Evolutionary conservation across 345 rosid species (phyloP).

Genomic region (Microcos paniculata): DNA sequence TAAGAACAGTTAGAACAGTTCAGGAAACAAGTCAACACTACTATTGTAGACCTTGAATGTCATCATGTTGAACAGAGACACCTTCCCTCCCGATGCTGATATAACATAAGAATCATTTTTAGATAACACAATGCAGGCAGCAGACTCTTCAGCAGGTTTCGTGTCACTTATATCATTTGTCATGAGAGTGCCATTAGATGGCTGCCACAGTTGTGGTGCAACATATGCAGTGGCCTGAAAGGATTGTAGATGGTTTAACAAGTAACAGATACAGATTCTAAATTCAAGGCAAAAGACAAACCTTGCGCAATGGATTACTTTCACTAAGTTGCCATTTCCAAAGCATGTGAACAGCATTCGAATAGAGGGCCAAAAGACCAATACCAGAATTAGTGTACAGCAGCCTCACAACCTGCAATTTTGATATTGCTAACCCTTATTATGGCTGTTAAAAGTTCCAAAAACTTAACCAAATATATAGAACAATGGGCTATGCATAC

Average conservation of each 20-base stretch:
- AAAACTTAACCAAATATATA: not conserved
- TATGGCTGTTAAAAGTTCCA: not conserved
- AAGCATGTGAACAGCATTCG: conserved; percentile 62
- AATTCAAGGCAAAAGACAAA: conserved; percentile 21
- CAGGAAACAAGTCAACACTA: not conserved
- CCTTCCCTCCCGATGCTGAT: conserved; percentile 92
- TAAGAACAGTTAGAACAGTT: not conserved
- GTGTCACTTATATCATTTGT: conserved; percentile 61
- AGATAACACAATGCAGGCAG: conserved; percentile 74
- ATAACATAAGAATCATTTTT: conserved; percentile 89
- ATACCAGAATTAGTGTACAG: conserved; percentile 62
- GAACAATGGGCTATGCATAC: not conserved
- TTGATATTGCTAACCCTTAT: not conserved
- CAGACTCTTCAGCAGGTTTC: conserved; percentile 28
- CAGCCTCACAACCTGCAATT: conserved; percentile 53
- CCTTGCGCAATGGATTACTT: conserved; percentile 55
- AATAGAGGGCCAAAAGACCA: conserved; percentile 52
- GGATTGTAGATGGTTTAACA: not conserved
- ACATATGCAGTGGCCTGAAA: conserved; percentile 65
- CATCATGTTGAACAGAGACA: conserved; percentile 92
- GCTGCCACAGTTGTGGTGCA: conserved; percentile 78
- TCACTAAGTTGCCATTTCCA: conserved; percentile 76
- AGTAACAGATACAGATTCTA: not conserved
- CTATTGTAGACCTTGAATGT: conserved; percentile 70
- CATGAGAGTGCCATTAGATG: conserved; percentile 73